Conservation (phyloP, 192 early-diverging fungal species). For the Dispira simplex region DNA sequence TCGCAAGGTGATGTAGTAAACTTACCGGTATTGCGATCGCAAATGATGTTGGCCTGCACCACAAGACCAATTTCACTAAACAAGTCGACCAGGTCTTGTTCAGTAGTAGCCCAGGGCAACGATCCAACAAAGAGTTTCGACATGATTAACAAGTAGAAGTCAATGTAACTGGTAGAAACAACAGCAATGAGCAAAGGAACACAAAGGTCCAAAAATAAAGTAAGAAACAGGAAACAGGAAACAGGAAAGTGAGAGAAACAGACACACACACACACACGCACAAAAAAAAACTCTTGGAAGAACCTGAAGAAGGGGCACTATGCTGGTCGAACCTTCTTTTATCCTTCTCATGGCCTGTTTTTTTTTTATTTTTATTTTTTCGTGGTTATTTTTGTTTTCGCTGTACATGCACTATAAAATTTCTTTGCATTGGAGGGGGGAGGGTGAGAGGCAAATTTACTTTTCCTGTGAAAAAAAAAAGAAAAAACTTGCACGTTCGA, state of each 20-base stretch:
- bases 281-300: not conserved
- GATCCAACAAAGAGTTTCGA: conserved; percentile 45
- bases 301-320: not conserved
- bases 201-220: conserved; percentile 10
- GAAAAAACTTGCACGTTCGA: not conserved
- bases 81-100: conserved; percentile 34
- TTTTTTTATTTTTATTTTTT: not conserved
- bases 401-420: not conserved
- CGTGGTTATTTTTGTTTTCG: not conserved
- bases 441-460: no score
- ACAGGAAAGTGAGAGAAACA: not conserved
- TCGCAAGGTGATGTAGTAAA: not conserved
- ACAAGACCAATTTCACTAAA: conserved; percentile 51
- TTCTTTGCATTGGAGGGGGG: not conserved
- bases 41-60: conserved; percentile 45
- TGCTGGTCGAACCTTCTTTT: not conserved
- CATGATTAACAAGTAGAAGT: not conserved
- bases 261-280: not conserved
- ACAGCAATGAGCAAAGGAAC: not conserved
- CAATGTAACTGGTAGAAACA: no score
- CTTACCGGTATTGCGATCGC: conserved; percentile 61
- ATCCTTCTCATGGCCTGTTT: not conserved
- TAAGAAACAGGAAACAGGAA: not conserved
- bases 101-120: conserved; percentile 47
- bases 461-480: not conserved